These are phyloP conservation scores for Geopyxis carbonaria DNA, from an alignment of 495 filamentous ascomycete genomes.

Conservation along the genomic window DNA sequence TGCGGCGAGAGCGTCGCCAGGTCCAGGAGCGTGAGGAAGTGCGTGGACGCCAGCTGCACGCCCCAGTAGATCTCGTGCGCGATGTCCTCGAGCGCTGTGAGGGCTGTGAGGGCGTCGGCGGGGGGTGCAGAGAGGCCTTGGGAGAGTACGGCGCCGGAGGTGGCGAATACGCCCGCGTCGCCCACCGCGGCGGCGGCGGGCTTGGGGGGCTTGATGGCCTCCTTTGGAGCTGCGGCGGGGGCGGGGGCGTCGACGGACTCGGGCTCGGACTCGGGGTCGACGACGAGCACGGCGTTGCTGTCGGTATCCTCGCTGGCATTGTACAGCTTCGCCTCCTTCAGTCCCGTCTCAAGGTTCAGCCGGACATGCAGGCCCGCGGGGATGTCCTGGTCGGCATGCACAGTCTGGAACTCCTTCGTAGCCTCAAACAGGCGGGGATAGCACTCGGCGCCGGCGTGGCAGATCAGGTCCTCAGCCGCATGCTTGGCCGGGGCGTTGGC, in stretches of 20 bases:
- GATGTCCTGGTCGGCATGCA: constrained; percentile 46
- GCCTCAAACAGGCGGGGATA: constrained; percentile 46
- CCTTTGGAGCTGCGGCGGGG: constrained; percentile 14
- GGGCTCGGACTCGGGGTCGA: constrained; percentile 27
- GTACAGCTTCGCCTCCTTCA: constrained; percentile 46
- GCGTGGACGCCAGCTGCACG: constrained; percentile 39
- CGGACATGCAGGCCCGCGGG: constrained; percentile 46
- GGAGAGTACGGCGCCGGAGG: constrained; percentile 29
- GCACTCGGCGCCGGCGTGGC: constrained; percentile 41
- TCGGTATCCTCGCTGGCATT: constrained; percentile 31
- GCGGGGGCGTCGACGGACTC: constrained; percentile 21
- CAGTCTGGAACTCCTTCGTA: constrained; percentile 42
- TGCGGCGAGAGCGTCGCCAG: constrained; percentile 29
- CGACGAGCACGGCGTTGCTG: constrained; percentile 26
- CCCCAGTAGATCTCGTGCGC: constrained; percentile 54
- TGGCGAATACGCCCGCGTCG: constrained; percentile 29
- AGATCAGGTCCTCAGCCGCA: constrained; percentile 32
- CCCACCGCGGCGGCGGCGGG: constrained; percentile 8
- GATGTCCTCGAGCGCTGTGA: constrained; percentile 39
- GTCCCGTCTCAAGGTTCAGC: constrained; percentile 43
- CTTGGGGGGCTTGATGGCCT: constrained; percentile 23
- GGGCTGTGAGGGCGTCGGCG: constrained; percentile 15
- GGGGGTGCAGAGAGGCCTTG: constrained; percentile 12
- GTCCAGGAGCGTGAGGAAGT: constrained; percentile 27
- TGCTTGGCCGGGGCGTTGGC: not conserved